phyloP scores from a whole-genome alignment of 2,329 filamentous ascomycete genomes.

The Alternaria arbusti region DNA sequence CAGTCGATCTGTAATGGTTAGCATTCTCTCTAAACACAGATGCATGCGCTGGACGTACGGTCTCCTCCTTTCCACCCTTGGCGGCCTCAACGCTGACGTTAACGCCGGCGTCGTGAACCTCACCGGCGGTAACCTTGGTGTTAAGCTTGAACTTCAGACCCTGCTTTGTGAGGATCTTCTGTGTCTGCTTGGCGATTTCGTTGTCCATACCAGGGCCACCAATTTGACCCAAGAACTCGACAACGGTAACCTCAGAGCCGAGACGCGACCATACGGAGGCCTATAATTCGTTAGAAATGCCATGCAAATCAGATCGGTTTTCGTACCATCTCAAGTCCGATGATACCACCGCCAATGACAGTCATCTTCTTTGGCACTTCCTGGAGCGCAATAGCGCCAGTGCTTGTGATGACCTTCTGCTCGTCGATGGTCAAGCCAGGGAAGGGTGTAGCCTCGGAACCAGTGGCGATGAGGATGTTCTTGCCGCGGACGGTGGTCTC shows the following conservation, averaged over 20 bases:
- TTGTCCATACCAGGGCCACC: constrained; percentile 97
- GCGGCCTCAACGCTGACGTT: constrained; percentile 87
- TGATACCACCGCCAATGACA: constrained; percentile 98
- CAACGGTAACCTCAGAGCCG: constrained; percentile 92
- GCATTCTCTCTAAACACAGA: not conserved
- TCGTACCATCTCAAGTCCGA: constrained; percentile 92
- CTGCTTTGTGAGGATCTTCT: constrained; percentile 95
- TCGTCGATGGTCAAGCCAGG: constrained; percentile 95
- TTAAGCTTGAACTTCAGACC: constrained; percentile 97
- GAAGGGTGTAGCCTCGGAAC: constrained; percentile 94
- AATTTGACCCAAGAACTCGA: constrained; percentile 95
- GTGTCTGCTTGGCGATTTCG: constrained; percentile 87
- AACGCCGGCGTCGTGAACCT: constrained; percentile 77
- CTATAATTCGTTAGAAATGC: constrained; percentile 47
- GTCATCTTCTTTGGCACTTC: constrained; percentile 96
- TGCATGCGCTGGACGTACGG: constrained; percentile 60
- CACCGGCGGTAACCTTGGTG: constrained; percentile 91
- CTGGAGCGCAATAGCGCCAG: constrained; percentile 86
- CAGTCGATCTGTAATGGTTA: constrained; percentile 73
- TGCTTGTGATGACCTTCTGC: constrained; percentile 96
- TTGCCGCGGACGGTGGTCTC: constrained; percentile 87
- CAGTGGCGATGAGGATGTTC: constrained; percentile 98
- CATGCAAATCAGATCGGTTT: constrained; percentile 5
- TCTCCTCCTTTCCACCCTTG: constrained; percentile 95
- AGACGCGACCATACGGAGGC: constrained; percentile 94